These are phyloP conservation scores for Paspalum vaginatum DNA, from an alignment of 176 grass and related monocot species.

Conservation along the genomic window DNA sequence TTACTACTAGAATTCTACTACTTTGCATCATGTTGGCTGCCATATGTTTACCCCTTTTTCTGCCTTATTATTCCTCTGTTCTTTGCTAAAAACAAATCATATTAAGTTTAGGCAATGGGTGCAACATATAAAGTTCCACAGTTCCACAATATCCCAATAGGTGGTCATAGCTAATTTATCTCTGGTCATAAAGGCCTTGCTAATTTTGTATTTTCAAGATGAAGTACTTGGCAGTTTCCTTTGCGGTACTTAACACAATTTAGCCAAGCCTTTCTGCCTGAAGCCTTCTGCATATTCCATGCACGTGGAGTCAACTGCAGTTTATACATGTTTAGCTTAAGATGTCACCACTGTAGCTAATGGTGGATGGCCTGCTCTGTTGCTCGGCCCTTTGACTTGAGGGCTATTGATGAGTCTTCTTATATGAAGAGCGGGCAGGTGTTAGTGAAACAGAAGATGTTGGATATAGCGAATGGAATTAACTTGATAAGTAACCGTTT, in stretches of 20 bases:
- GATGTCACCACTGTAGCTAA: background rate
- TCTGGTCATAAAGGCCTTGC: background rate
- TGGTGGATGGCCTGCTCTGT: background rate
- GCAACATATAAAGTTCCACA: background rate
- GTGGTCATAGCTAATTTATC: background rate
- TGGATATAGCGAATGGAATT: background rate
- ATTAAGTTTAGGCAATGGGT: background rate
- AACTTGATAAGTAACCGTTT: background rate
- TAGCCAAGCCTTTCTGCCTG: background rate
- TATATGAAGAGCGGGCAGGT: background rate
- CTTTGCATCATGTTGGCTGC: background rate
- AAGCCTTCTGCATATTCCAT: slow-evolving; percentile 4
- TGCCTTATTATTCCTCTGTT: background rate
- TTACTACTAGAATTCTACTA: background rate
- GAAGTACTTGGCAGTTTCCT: background rate
- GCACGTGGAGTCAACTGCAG: background rate
- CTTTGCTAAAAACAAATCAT: background rate
- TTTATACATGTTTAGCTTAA: background rate
- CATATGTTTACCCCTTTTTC: background rate
- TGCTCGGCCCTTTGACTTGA: background rate
- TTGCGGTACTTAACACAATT: background rate
- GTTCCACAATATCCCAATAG: background rate
- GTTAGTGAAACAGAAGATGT: background rate
- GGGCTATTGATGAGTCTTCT: background rate
- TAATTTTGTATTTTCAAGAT: background rate